Evolutionary conservation across 129 eudicot genomes (phyloP).

Genomic region (Flaveria trinervia): DNA sequence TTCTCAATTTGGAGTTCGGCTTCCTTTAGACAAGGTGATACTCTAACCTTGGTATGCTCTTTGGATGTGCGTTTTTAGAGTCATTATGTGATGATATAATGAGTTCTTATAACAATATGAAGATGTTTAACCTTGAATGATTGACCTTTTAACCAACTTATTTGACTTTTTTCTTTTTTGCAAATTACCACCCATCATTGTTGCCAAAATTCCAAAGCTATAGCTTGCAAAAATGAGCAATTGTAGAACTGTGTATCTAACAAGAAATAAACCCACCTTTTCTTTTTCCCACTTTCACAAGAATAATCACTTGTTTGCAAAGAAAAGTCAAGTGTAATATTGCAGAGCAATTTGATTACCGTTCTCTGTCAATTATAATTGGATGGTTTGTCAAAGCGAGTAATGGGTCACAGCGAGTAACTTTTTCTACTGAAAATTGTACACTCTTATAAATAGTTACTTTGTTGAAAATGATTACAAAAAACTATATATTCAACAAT

Average conservation of each 20-base stretch:
- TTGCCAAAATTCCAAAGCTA: neutral
- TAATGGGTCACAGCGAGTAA: neutral
- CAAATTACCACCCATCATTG: neutral
- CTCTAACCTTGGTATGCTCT: neutral
- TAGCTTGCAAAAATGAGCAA: neutral
- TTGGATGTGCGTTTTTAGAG: constrained; percentile 3
- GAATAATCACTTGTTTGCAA: neutral
- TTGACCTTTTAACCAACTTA: neutral
- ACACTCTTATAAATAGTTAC: neutral
- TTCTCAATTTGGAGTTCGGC: constrained; percentile 56
- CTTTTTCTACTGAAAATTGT: neutral
- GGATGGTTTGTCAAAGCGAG: neutral
- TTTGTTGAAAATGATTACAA: neutral
- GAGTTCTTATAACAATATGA: neutral
- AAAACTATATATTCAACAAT: neutral
- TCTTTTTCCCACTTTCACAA: neutral
- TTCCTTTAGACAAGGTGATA: constrained; percentile 65
- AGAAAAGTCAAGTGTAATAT: neutral
- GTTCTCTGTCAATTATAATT: neutral
- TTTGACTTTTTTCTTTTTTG: neutral
- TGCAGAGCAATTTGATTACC: neutral
- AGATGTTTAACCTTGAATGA: neutral
- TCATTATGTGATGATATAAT: constrained; percentile 2
- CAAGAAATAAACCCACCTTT: neutral
- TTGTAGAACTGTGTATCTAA: neutral